Evolutionary conservation across 2,329 filamentous ascomycete genomes (phyloP).

Genomic region (Fusarium tanahbumbuense): DNA sequence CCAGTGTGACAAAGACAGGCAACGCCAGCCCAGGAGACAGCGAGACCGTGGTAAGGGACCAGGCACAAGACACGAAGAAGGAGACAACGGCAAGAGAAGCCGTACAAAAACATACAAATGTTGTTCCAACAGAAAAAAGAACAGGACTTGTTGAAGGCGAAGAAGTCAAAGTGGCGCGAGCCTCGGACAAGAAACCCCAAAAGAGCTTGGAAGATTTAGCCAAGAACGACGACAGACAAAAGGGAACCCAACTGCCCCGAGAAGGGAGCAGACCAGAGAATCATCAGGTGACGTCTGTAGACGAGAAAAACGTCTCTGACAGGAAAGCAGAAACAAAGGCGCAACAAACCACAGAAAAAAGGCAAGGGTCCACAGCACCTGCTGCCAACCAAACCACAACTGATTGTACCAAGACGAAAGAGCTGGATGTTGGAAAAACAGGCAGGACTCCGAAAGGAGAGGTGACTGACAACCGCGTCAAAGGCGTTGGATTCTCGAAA

Average conservation of each 20-base stretch:
- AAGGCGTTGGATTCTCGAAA: slow-evolving; percentile 8
- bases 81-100: background rate
- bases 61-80: background rate
- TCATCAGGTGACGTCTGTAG: slow-evolving; percentile 1
- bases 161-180: slow-evolving; percentile 26
- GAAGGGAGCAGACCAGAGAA: slow-evolving; percentile 13
- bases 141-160: background rate
- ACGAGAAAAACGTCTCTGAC: slow-evolving; percentile 8
- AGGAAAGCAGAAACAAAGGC: slow-evolving; percentile 22
- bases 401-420: slow-evolving; percentile 11
- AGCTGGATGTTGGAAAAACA: background rate
- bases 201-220: slow-evolving; percentile 5
- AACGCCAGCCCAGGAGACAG: slow-evolving; percentile 8
- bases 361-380: slow-evolving; percentile 45
- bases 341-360: slow-evolving; percentile 28
- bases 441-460: background rate
- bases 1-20: background rate
- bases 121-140: slow-evolving; percentile 1
- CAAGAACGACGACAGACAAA: slow-evolving; percentile 12
- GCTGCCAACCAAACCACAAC: slow-evolving; percentile 34
- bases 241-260: slow-evolving; percentile 6
- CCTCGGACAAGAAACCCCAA: slow-evolving; percentile 3
- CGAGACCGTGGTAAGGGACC: slow-evolving; percentile 13
- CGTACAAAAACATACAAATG: background rate
- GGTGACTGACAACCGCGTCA: background rate